Base-by-base conservation (phyloP, 2,329 filamentous ascomycete species). In the Clonostachys rosea region DNA sequence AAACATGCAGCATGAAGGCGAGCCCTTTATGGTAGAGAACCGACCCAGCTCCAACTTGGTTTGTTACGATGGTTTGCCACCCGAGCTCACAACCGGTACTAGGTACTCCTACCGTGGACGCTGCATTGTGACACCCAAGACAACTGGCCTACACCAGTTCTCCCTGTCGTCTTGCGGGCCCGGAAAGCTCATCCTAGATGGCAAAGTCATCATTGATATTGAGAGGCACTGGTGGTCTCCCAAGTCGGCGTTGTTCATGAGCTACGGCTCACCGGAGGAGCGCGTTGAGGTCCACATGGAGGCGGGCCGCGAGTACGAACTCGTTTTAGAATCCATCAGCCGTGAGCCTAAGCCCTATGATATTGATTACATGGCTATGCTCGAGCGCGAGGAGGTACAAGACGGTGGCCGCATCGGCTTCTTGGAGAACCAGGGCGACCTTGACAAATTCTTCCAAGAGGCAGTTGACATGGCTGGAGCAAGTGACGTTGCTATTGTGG, bases 401-500 rank as follows among this genome's bases (percentile, higher is more conserved):
- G 74, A 74, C n/a, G 83, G 79, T 39, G 78, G 14, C 36, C 36
- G 67, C 2, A 72, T 89, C 3, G 82, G 79, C 16, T 89, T 84
- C 55, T 18, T 39, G 36, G 36, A 39, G 36, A 79, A 84, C 0
- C 68, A 87, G 65, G 86, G 87, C 34, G 87, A 71, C 49, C 82
- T 87, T 52, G 69, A 87, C 51, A 84, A 81, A 5, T 83, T 81
- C 2, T 87, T 89, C 52, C 61, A 72, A 0, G 84, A 81, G 56
- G 87, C 87, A 6, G 63, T 89, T n/a, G 68, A 76, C 1, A 79
- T 78, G 1, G 85, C 85, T 2, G 68, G 82, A 54, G 75, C 74
- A 7, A 84, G 86, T 5, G 86, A 90, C 55, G 78, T 89, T 4
- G 85, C 86, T 6, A 75, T 90, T 5, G 83, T 90, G 0, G 72